Conservation (phyloP, 106 monocot genomes). For the Acorus calamus region DNA sequence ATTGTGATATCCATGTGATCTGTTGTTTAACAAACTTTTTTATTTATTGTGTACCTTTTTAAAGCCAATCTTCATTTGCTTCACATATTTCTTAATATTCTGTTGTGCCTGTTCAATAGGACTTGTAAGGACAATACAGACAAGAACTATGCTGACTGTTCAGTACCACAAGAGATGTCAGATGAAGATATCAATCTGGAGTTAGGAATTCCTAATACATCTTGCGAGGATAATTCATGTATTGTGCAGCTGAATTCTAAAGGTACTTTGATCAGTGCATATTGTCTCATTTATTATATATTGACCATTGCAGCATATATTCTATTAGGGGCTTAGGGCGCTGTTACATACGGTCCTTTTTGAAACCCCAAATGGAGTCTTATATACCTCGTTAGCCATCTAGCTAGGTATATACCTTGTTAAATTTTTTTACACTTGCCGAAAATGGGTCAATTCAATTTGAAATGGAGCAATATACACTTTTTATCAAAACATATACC, state of each 20-base stretch:
- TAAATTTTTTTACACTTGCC: no score
- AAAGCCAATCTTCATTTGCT: not conserved
- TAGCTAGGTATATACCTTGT: no score
- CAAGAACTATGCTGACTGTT: slow-evolving; percentile 77
- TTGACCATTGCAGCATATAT: no score
- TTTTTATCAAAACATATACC: no score
- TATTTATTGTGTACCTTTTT: no score
- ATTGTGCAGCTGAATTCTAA: slow-evolving; percentile 6
- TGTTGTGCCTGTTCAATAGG: slow-evolving; percentile 25
- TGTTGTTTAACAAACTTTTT: no score
- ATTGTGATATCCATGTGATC: no score
- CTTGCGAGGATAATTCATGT: slow-evolving; percentile 47
- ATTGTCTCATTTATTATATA: no score
- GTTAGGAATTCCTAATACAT: slow-evolving; percentile 63
- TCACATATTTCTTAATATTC: not conserved
- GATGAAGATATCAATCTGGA: slow-evolving; percentile 89
- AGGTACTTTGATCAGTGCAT: slow-evolving; percentile 13
- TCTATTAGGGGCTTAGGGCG: no score
- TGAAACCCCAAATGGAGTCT: not conserved
- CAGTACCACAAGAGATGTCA: slow-evolving; percentile 87
- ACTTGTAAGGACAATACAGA: slow-evolving; percentile 87
- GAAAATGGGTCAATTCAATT: no score
- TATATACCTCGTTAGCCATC: not conserved
- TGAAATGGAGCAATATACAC: no score
- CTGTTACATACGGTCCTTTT: not conserved